Evolutionary conservation across 2,329 filamentous ascomycete species (phyloP).

Genomic region (Xylaria sp.): DNA sequence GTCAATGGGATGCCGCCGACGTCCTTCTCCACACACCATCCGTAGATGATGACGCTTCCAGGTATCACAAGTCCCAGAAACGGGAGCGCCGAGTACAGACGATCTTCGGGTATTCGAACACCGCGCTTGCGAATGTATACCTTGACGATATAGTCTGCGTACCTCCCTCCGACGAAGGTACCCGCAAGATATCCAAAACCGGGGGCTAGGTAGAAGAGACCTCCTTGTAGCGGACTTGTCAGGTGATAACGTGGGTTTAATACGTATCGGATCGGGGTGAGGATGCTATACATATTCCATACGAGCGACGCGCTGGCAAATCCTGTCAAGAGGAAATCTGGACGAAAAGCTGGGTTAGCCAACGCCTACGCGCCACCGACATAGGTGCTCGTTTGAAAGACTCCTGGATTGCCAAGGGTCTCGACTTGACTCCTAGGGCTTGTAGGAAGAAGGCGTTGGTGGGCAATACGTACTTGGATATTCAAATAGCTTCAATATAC

Average conservation of each 20-base stretch:
- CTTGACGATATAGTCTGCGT: conserved; percentile 55
- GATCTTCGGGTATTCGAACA: conserved; percentile 73
- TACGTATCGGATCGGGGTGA: conserved; percentile 72
- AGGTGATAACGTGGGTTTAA: conserved; percentile 76
- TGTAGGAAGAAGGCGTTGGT: background rate
- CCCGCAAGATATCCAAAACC: conserved; percentile 72
- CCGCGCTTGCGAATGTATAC: conserved; percentile 57
- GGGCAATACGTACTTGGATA: conserved; percentile 63
- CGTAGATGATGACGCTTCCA: conserved; percentile 71
- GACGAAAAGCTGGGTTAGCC: conserved; percentile 18
- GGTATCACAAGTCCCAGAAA: conserved; percentile 71
- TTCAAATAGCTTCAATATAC: conserved; percentile 70
- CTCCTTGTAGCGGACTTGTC: conserved; percentile 68
- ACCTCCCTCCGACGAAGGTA: conserved; percentile 69
- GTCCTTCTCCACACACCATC: conserved; percentile 60
- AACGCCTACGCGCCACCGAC: background rate
- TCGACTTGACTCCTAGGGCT: background rate
- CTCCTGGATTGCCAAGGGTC: background rate
- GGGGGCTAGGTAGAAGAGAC: conserved; percentile 75
- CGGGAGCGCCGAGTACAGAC: conserved; percentile 68
- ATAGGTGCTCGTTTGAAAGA: background rate
- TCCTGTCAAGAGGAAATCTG: conserved; percentile 66
- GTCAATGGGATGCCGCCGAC: conserved; percentile 68
- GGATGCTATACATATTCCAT: conserved; percentile 75
- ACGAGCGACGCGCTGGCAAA: conserved; percentile 71